Percentiles rank a stretch among this genome's conserved stretches.
Evolutionary conservation across 2,329 filamentous ascomycete species (phyloP).

Genomic region (Dothideomycetes sp.): DNA sequence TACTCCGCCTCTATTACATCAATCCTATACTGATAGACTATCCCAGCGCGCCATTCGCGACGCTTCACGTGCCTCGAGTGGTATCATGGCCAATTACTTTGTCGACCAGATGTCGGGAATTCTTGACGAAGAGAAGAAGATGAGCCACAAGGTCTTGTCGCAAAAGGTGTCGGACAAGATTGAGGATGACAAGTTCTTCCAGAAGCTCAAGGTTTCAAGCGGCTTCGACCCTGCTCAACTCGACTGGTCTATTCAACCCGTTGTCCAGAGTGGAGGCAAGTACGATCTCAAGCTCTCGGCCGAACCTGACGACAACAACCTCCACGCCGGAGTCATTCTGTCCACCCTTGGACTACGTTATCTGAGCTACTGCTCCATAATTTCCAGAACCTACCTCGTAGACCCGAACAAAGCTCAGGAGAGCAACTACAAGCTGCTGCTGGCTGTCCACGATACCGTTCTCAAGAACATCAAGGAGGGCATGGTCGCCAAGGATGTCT

Average conservation of each 20-base stretch:
- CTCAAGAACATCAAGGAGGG: constrained; percentile 87
- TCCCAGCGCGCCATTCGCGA: constrained; percentile 90
- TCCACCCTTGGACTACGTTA: constrained; percentile 87
- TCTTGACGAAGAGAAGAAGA: constrained; percentile 92
- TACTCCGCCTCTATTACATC: constrained; percentile 32
- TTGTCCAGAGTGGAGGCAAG: constrained; percentile 89
- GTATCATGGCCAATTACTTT: constrained; percentile 91
- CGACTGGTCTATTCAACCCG: constrained; percentile 86
- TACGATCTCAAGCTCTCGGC: constrained; percentile 79
- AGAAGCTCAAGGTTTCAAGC: constrained; percentile 69
- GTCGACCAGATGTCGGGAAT: constrained; percentile 97
- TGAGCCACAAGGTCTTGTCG: constrained; percentile 79
- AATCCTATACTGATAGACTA: too few species aligned
- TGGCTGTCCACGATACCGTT: constrained; percentile 76
- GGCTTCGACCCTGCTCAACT: constrained; percentile 84
- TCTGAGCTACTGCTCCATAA: constrained; percentile 87
- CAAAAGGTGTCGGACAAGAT: constrained; percentile 85
- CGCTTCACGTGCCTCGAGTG: constrained; percentile 86
- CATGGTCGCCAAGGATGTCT: constrained; percentile 77
- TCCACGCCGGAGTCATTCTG: constrained; percentile 90
- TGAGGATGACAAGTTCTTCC: constrained; percentile 90
- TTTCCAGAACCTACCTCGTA: constrained; percentile 89
- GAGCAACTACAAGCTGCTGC: constrained; percentile 81
- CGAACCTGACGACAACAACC: constrained; percentile 66
- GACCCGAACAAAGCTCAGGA: constrained; percentile 96